A percentile compares a stretch with the other conserved stretches of the same genome.
Evolutionary conservation across 1,284 basidiomycete genomes (phyloP).

Genomic region (Mycosarcoma mackinlayi): DNA sequence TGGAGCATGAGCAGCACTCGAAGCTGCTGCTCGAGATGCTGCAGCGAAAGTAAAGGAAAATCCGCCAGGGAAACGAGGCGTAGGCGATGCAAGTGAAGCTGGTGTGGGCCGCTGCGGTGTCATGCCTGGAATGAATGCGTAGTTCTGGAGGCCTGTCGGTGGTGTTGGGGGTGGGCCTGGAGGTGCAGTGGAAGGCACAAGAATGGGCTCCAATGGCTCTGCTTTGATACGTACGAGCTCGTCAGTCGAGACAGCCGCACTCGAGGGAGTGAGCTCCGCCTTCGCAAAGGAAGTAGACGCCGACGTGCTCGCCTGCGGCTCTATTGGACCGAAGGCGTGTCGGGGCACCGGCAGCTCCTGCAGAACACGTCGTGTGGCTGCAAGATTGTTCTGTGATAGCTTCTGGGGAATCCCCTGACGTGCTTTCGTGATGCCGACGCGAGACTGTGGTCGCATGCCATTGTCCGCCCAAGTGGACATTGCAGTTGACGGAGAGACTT

Average conservation of each 20-base stretch:
- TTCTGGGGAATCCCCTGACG: slow-evolving; percentile 6
- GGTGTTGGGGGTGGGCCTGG: slow-evolving; percentile 31
- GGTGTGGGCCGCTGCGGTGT: slow-evolving; percentile 20
- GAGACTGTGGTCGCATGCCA: background rate
- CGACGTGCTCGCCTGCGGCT: background rate
- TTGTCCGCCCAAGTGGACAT: background rate
- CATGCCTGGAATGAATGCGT: slow-evolving; percentile 37
- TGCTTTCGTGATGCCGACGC: background rate
- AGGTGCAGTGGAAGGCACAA: background rate
- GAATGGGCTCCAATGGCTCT: slow-evolving; percentile 9
- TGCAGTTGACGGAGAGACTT: slow-evolving; percentile 8
- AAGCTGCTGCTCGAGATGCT: slow-evolving; percentile 2
- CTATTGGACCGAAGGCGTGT: slow-evolving; percentile 14
- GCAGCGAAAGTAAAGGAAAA: slow-evolving; percentile 27
- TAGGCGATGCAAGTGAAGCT: slow-evolving; percentile 19
- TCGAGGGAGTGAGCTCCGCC: background rate
- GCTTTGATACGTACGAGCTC: too few relatives aligned
- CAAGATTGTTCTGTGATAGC: slow-evolving; percentile 13
- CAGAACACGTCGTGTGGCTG: slow-evolving; percentile 27
- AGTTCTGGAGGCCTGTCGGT: slow-evolving; percentile 26
- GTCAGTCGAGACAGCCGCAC: too few relatives aligned
- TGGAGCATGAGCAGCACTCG: slow-evolving; percentile 4
- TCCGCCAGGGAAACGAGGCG: slow-evolving; percentile 38
- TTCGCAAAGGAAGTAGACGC: background rate
- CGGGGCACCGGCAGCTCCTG: slow-evolving; percentile 31